Conservation (phyloP, 176 grass and related monocot species). For the Oryza longistaminata region DNA sequence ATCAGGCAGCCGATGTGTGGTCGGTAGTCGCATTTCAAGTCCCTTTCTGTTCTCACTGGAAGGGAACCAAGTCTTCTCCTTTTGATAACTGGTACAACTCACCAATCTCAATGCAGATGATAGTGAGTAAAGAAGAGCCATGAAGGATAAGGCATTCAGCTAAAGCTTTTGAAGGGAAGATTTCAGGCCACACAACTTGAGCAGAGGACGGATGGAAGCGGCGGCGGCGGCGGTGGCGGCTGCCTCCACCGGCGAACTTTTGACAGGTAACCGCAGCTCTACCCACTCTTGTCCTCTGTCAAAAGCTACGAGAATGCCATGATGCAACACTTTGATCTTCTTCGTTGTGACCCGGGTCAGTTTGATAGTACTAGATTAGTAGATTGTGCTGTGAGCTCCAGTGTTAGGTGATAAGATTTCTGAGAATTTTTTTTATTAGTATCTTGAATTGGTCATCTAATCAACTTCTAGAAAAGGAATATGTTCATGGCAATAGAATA, state of each 20-base stretch:
- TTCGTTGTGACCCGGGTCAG: background rate
- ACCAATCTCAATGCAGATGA: slow-evolving; percentile 44
- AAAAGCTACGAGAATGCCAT: background rate
- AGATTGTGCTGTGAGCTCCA: background rate
- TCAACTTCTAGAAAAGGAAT: background rate
- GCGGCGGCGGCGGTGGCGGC: slow-evolving; percentile 7
- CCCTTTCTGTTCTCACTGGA: background rate
- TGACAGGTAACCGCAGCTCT: slow-evolving; percentile 32
- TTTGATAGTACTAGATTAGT: background rate
- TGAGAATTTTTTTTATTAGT: background rate
- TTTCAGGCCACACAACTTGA: slow-evolving; percentile 36
- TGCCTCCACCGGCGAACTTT: background rate
- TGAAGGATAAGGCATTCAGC: background rate
- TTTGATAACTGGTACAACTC: background rate
- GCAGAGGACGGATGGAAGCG: slow-evolving; percentile 38
- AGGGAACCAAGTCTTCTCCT: background rate
- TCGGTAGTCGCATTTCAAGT: background rate
- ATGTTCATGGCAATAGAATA: background rate
- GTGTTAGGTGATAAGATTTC: background rate
- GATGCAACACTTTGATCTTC: background rate
- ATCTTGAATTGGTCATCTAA: background rate
- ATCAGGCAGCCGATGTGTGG: background rate
- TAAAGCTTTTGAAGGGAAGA: slow-evolving; percentile 18
- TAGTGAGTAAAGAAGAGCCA: background rate
- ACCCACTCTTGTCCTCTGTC: background rate